A percentile compares a stretch with the other conserved stretches of the same genome.
phyloP scores from a whole-genome alignment of 2,329 filamentous ascomycete species.

The Diaporthe aspalathi region DNA sequence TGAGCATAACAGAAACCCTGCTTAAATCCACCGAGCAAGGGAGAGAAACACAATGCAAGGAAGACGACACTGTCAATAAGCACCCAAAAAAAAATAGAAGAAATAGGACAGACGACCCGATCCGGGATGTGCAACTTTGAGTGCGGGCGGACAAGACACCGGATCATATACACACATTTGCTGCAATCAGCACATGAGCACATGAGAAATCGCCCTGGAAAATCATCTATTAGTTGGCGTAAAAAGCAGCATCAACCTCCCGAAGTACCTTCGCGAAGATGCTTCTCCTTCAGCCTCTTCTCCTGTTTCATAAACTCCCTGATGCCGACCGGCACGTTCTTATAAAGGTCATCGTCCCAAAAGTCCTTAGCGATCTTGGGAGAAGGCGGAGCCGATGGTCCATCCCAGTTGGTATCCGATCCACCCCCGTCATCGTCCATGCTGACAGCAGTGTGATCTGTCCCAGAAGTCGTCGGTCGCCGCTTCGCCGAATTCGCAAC shows the following conservation, averaged over 20 bases:
- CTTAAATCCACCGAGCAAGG: background rate
- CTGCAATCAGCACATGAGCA: background rate
- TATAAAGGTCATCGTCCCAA: slow-evolving; percentile 77
- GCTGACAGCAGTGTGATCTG: slow-evolving; percentile 58
- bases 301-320: slow-evolving; percentile 97
- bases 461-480: slow-evolving; percentile 41
- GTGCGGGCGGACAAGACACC: background rate
- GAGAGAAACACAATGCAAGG: background rate
- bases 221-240: slow-evolving; percentile 15
- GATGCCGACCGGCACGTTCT: slow-evolving; percentile 88
- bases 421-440: slow-evolving; percentile 87
- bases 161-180: background rate
- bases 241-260: slow-evolving; percentile 50
- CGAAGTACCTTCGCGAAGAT: slow-evolving; percentile 66
- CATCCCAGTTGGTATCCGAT: slow-evolving; percentile 75
- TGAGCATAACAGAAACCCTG: too few species aligned
- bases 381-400: slow-evolving; percentile 49
- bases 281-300: slow-evolving; percentile 85
- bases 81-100: background rate
- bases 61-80: background rate
- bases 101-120: background rate
- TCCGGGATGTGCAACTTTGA: background rate
- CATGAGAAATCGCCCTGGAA: background rate
- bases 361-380: slow-evolving; percentile 62
- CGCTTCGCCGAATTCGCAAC: slow-evolving; percentile 40